phyloP scores from a whole-genome alignment of 108 stramenopile species.

The Cyclotella sp. region DNA sequence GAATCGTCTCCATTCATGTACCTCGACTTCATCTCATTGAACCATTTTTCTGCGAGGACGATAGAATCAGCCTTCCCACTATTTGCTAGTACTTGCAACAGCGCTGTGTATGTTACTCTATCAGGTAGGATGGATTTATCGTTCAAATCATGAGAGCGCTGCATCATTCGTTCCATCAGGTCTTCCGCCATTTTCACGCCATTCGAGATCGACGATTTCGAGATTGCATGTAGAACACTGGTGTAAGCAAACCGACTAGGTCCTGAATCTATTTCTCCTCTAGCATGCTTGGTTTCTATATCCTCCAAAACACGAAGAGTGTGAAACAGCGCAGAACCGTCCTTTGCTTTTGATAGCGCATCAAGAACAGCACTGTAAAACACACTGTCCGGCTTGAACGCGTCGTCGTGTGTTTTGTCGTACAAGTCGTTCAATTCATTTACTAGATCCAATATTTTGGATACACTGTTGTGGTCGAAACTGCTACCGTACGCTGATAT shows the following conservation, averaged over 20 bases:
- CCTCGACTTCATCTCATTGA: constrained; percentile 37
- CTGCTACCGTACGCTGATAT: constrained; percentile 42
- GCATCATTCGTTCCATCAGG: constrained; percentile 44
- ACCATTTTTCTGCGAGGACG: constrained; percentile 41
- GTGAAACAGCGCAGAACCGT: constrained; percentile 12
- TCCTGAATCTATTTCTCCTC: constrained; percentile 21
- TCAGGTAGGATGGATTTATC: constrained; percentile 44
- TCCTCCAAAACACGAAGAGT: constrained; percentile 36
- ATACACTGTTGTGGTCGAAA: constrained; percentile 16
- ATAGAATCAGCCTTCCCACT: constrained; percentile 10
- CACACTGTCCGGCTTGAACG: constrained; percentile 42
- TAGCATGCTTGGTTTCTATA: constrained; percentile 40
- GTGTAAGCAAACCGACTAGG: constrained; percentile 50
- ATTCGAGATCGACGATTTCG: constrained; percentile 25
- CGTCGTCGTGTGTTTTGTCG: constrained; percentile 33
- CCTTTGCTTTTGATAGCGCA: constrained; percentile 39
- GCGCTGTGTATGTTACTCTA: constrained; percentile 32
- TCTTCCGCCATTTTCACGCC: constrained; percentile 39
- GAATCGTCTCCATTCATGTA: constrained; percentile 29
- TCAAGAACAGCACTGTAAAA: constrained; percentile 41
- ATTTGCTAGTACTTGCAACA: constrained; percentile 45
- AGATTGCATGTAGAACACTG: constrained; percentile 36
- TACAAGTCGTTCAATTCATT: constrained; percentile 42
- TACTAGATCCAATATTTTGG: constrained; percentile 34
- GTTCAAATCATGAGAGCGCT: constrained; percentile 31